A percentile compares a stretch with the other conserved stretches of the same genome.
Conservation (phyloP, 176 grass and related monocot species). For the Zoysia japonica region DNA sequence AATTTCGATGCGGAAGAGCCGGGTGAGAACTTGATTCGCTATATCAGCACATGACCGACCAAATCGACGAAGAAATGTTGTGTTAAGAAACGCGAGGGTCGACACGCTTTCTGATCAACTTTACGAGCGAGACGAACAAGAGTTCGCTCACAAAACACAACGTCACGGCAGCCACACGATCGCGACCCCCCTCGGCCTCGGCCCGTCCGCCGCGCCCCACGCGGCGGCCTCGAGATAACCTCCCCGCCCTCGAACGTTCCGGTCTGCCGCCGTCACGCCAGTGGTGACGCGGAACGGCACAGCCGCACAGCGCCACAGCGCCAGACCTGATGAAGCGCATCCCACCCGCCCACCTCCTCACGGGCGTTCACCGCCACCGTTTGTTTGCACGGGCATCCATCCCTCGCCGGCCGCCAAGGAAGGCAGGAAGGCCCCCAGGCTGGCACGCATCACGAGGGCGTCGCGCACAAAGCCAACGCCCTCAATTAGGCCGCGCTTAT, state of each 20-base stretch:
- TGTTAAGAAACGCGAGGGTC: too few relatives aligned
- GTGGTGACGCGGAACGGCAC: neutral
- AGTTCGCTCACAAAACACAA: neutral
- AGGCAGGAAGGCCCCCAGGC: neutral
- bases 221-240: slow-evolving; percentile 20
- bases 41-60: too few relatives aligned
- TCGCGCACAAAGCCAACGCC: slow-evolving; percentile 24
- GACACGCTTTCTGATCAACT: neutral
- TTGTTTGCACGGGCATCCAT: neutral
- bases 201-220: slow-evolving; percentile 6
- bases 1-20: neutral
- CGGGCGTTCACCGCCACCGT: neutral
- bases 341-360: neutral
- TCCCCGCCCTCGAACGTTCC: slow-evolving; percentile 28
- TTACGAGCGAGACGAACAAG: neutral
- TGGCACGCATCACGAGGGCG: slow-evolving; percentile 54
- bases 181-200: neutral
- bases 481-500: neutral
- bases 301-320: neutral
- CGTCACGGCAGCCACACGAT: neutral
- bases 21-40: too few relatives aligned
- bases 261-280: neutral
- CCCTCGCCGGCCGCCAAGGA: neutral
- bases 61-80: too few relatives aligned
- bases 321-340: neutral